These are phyloP conservation scores for Cercospora beticola DNA, from an alignment of 2,329 filamentous ascomycete genomes.

Conservation along the genomic window DNA sequence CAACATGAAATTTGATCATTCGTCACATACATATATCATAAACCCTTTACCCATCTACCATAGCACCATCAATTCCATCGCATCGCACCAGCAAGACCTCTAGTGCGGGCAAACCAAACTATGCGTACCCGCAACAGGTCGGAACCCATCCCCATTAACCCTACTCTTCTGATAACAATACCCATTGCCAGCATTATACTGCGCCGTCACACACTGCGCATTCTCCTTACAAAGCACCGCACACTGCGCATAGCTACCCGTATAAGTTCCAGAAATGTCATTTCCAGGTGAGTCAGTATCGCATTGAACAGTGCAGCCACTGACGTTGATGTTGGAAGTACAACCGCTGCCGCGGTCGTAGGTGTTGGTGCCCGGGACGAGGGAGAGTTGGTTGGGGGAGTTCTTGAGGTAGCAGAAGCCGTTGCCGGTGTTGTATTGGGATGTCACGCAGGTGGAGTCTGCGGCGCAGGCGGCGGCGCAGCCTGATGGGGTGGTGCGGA, in stretches of 20 bases:
- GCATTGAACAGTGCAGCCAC: conserved; percentile 2
- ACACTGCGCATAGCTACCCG: background rate
- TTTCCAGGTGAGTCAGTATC: background rate
- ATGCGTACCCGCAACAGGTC: background rate
- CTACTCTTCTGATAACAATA: background rate
- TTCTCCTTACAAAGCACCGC: background rate
- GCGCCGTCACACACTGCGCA: background rate
- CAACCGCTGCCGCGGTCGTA: conserved; percentile 1
- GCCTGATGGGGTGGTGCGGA: background rate
- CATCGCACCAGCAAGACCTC: background rate
- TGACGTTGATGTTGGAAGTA: conserved; percentile 4
- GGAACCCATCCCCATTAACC: background rate
- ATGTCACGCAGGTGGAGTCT: background rate
- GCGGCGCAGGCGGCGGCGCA: background rate
- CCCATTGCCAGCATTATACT: background rate
- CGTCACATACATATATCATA: background rate
- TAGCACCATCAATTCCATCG: background rate
- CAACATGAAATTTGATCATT: background rate
- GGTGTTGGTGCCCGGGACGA: background rate
- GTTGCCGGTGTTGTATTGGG: background rate
- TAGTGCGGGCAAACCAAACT: background rate
- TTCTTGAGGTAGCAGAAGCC: conserved; percentile 5
- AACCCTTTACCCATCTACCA: background rate
- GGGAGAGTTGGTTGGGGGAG: background rate
- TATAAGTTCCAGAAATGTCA: background rate